These are phyloP conservation scores for Termitomyces sp. DNA, from an alignment of 768 basidiomycete species.

Conservation along the genomic window DNA sequence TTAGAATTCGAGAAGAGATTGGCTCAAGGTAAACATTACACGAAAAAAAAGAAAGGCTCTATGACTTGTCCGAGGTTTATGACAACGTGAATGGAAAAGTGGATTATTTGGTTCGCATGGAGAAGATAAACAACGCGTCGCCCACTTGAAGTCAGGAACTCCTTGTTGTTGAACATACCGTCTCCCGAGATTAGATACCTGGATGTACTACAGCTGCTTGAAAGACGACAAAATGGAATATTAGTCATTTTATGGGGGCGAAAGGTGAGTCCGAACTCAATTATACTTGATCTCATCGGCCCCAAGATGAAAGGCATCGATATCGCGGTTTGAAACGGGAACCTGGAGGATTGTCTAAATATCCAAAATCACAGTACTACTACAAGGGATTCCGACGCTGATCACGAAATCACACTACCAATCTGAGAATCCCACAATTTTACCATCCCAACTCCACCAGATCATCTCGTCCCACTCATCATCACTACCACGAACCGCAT, in stretches of 20 bases:
- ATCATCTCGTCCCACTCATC: slow-evolving; percentile 49
- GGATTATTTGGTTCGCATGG: neutral
- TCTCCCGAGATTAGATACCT: neutral
- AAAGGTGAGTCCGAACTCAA: no score
- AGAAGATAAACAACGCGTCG: neutral
- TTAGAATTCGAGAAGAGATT: neutral
- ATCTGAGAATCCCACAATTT: slow-evolving; percentile 46
- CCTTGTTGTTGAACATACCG: neutral
- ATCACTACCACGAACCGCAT: slow-evolving; percentile 8
- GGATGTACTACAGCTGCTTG: neutral
- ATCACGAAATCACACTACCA: slow-evolving; percentile 26
- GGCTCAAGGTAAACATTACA: no score
- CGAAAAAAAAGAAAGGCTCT: no score
- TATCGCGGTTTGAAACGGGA: neutral
- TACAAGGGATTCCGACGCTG: neutral
- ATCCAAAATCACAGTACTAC: neutral
- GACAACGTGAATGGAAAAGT: no score
- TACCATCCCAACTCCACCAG: slow-evolving; percentile 63
- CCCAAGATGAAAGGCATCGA: neutral
- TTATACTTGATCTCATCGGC: no score
- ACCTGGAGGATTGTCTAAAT: neutral
- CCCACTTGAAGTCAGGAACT: neutral
- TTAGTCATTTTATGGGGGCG: neutral
- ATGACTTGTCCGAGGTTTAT: no score
- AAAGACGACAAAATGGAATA: neutral